Conservation (phyloP, 2,329 filamentous ascomycete species). For the Helicocarpus griseus region DNA sequence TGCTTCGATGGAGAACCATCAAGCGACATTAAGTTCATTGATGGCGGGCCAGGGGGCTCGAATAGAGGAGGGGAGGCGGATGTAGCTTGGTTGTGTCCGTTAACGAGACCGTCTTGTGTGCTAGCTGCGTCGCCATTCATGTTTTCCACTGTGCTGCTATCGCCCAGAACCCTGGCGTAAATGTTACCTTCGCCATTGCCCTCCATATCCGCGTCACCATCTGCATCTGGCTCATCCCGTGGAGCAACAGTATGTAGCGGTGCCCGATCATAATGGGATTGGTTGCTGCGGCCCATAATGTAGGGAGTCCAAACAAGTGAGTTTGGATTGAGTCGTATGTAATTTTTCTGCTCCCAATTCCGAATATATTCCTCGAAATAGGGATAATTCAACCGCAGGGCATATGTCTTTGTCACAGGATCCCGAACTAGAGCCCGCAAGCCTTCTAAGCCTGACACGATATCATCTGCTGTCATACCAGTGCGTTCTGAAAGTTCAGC, state of each 20-base stretch:
- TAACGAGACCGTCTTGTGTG: slow-evolving; percentile 3
- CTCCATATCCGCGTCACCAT: slow-evolving; percentile 14
- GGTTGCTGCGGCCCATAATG: slow-evolving; percentile 81
- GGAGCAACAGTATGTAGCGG: slow-evolving; percentile 81
- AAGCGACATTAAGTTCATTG: slow-evolving; percentile 21
- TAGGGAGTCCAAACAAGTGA: slow-evolving; percentile 92
- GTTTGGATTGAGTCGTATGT: slow-evolving; percentile 71
- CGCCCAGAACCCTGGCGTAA: slow-evolving; percentile 13
- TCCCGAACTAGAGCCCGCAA: slow-evolving; percentile 83
- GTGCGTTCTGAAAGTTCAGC: slow-evolving; percentile 64
- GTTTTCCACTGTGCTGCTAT: slow-evolving; percentile 2
- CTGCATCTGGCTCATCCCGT: slow-evolving; percentile 59
- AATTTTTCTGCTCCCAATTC: slow-evolving; percentile 81
- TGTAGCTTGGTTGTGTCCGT: slow-evolving; percentile 1
- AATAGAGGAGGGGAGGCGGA: slow-evolving; percentile 6
- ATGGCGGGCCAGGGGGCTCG: slow-evolving; percentile 17
- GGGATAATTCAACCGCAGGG: slow-evolving; percentile 72
- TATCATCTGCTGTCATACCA: slow-evolving; percentile 92
- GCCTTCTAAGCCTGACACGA: slow-evolving; percentile 86
- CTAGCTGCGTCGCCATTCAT: slow-evolving; percentile 1
- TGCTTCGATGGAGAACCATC: slow-evolving; percentile 12
- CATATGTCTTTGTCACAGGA: slow-evolving; percentile 78
- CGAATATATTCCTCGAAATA: slow-evolving; percentile 82
- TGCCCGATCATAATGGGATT: slow-evolving; percentile 72
- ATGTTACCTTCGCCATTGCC: slow-evolving; percentile 3